Evolutionary conservation across 2,329 filamentous ascomycete species (phyloP).

Genomic region (Diaporthe helianthi): DNA sequence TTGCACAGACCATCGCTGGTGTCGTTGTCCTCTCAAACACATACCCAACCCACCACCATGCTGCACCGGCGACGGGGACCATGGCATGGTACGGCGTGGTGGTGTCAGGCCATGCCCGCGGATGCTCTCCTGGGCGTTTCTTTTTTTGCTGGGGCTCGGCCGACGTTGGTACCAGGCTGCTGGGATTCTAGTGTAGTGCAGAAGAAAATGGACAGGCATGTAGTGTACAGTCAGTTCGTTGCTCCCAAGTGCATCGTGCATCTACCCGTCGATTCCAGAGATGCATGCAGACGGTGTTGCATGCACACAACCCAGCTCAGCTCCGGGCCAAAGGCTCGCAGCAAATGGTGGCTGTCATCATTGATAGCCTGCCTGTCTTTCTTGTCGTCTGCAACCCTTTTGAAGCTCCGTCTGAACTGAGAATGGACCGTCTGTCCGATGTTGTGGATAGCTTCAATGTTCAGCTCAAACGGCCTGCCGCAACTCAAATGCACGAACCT

Average conservation of each 20-base stretch:
- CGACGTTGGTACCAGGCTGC: background rate
- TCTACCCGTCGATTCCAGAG: background rate
- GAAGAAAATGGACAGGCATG: background rate
- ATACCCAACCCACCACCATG: slow-evolving; percentile 26
- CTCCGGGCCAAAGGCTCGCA: slow-evolving; percentile 6
- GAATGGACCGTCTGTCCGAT: slow-evolving; percentile 8
- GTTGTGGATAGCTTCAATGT: background rate
- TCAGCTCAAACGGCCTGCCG: slow-evolving; percentile 22
- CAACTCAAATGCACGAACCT: background rate
- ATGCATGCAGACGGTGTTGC: background rate
- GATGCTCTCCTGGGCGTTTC: slow-evolving; percentile 1
- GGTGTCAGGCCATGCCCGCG: slow-evolving; percentile 7
- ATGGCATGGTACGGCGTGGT: slow-evolving; percentile 10
- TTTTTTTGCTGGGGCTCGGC: background rate
- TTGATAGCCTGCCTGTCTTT: no score
- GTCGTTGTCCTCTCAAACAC: background rate
- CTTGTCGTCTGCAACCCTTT: background rate
- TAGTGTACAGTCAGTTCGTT: background rate
- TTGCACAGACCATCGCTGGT: no score
- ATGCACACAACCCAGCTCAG: background rate
- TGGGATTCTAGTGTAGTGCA: slow-evolving; percentile 20
- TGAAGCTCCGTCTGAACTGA: background rate
- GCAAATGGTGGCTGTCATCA: no score
- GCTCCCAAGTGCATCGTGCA: background rate
- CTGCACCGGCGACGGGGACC: background rate